Evolutionary conservation across 108 stramenopile genomes (phyloP), one percentile per base, ranked within the genome.

Genomic region (Discostella pseudostelligera): DNA sequence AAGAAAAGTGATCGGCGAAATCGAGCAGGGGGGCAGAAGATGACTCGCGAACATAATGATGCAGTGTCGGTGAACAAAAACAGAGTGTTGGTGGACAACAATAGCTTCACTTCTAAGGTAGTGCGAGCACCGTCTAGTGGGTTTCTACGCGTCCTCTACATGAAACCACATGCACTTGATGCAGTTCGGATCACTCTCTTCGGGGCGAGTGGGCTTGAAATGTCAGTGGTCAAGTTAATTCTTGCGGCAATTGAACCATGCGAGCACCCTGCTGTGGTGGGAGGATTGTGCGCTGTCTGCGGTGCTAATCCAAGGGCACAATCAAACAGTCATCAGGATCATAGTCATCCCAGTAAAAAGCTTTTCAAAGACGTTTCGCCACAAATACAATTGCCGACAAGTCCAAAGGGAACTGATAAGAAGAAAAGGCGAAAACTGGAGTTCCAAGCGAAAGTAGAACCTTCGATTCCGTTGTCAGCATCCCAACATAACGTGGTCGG

Each of bases 231-330:
- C 10, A 50, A 56, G 24, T 32, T 71, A 9, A 71, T 78, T 21
- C 62, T 86, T 55, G 89, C 83, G 24, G 66, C 61, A 58, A 76
- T 90, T 24, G 86, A 87, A 56, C 65, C 76, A 46, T 92, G 90
- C 73, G 40, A 59, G 22, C 90, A 92, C 79, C 90, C 90, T 22
- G 79, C 86, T 8, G 73, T 87, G 59, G 57, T 92, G n/a, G 85
- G 85, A 17, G 68, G 63, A 13, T 47, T 92, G 45, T 92, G 90
- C 57, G 87, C 70, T 29, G 81, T 92, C 17, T 92, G 90, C 59
- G 90, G 90, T 0, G 43, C 39, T 1, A 66, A 75, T 49, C 56
- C 53, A 14, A 49, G 66, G 20, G n/a, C 6, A 32, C 12, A 28
- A 3, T 24, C 35, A 32, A 60, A 44, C 22, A 44, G 17, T 40